Base-by-base conservation (phyloP, 2,329 filamentous ascomycete genomes). In the Periglandula ipomoeae region DNA sequence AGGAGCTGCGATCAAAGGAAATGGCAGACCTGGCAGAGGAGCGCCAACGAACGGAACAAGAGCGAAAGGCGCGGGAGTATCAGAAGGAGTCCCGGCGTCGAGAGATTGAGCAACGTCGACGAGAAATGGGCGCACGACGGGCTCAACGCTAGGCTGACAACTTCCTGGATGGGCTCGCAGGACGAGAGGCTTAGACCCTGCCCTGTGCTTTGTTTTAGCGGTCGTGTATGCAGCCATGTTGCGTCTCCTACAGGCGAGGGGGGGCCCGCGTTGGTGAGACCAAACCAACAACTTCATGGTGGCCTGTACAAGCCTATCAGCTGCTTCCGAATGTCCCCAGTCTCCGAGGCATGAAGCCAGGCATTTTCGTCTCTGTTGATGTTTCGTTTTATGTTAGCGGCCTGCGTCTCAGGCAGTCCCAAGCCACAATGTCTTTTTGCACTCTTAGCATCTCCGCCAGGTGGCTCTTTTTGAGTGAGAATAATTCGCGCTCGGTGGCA, bases 21-120 rank as follows among this genome's bases (percentile, higher is more conserved):
- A 95, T 97, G 87, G 75, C 79, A 55, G 76, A 74, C 40, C 70
- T 96, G 48, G 76, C 81, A 54, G 72, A 74, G 56, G 82, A 89
- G 63, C 73, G 87, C 50, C 67, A 72, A 53, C 78, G 81, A 60
- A 93, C 87, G 46, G 84, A 89, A 65, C 70, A 72, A 47, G 76
- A 77, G 56, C 72, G 85, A 50, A 58, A 67, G 52, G 73, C 73
- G 56, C 70, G 74, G 52, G 74, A 79, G 56, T 75, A 75, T 54
- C 75, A 76, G 58, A 78, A 74, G 61, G 76, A 77, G 56, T 74
- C 71, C 57, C 72, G 83, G 61, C 75, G 74, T 56, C 70, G 68
- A 56, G 77, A 84, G 60, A 78, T 88, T 56, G 84, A 87, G 73
- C 72, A 70, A 60, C 62, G 84, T 57, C 76, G 79, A 61, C 72